phyloP scores from a whole-genome alignment of 2,329 filamentous ascomycete species.

The Cercospora canescens region DNA sequence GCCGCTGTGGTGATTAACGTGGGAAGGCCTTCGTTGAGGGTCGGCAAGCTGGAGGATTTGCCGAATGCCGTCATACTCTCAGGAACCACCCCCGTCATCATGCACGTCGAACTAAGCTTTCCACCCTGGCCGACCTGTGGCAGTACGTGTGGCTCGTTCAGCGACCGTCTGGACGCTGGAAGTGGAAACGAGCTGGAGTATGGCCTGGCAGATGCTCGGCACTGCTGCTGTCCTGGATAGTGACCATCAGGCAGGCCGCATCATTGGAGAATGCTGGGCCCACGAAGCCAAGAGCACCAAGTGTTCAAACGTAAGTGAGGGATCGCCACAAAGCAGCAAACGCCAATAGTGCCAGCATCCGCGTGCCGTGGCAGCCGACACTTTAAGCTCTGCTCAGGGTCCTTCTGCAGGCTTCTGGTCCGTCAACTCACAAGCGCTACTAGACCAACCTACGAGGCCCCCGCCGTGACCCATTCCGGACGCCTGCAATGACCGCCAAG shows the following conservation, averaged over 20 bases:
- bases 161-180: background rate
- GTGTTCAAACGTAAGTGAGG: slow-evolving; percentile 5
- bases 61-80: slow-evolving; percentile 2
- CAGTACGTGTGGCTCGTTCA: background rate
- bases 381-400: slow-evolving; percentile 12
- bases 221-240: background rate
- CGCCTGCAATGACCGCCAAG: slow-evolving; percentile 12
- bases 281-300: slow-evolving; percentile 15
- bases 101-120: slow-evolving; percentile 15
- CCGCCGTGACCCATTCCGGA: slow-evolving; percentile 9
- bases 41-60: background rate
- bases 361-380: slow-evolving; percentile 24
- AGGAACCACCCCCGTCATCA: background rate
- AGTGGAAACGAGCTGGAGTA: background rate
- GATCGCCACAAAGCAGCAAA: slow-evolving; percentile 19
- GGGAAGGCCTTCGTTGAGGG: too few species aligned
- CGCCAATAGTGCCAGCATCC: slow-evolving; percentile 14
- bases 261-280: background rate
- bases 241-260: background rate
- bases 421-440: background rate
- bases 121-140: background rate
- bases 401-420: slow-evolving; percentile 11
- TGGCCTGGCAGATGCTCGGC: slow-evolving; percentile 1
- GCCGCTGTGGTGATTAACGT: too few species aligned
- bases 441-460: slow-evolving; percentile 11